A percentile compares a stretch with the other conserved stretches of the same genome.
phyloP scores from a whole-genome alignment of 768 basidiomycete species.

The Inosperma sp. region DNA sequence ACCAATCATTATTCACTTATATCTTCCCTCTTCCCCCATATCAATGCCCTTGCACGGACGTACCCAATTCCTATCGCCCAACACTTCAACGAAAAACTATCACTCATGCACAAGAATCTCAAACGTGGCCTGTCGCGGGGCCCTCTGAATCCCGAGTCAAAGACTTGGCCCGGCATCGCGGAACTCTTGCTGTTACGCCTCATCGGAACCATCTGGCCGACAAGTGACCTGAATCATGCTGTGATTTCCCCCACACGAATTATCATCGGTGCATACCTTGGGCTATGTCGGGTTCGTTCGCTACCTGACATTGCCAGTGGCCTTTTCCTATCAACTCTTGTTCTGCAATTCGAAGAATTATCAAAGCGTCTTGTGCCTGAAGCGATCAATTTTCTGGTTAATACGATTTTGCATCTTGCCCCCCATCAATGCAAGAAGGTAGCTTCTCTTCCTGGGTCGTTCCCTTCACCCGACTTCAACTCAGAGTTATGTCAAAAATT shows the following conservation, averaged over 20 bases:
- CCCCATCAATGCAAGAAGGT: constrained; percentile 51
- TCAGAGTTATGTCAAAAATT: constrained; percentile 40
- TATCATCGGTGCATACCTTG: constrained; percentile 88
- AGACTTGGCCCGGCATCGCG: constrained; percentile 83
- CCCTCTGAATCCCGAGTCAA: constrained; percentile 52
- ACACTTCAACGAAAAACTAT: constrained; percentile 76
- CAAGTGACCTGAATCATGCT: constrained; percentile 89
- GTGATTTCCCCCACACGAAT: constrained; percentile 84
- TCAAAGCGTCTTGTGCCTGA: constrained; percentile 91
- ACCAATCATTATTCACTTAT: constrained; percentile 56
- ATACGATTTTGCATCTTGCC: constrained; percentile 65
- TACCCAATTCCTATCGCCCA: constrained; percentile 80
- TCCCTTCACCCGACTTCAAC: constrained; percentile 68
- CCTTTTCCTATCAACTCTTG: constrained; percentile 81
- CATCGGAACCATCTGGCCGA: constrained; percentile 83
- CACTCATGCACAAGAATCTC: constrained; percentile 92
- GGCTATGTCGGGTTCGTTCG: constrained; percentile 73
- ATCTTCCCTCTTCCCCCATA: constrained; percentile 67
- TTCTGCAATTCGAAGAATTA: constrained; percentile 76
- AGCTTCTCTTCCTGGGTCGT: constrained; percentile 56
- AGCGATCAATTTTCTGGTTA: constrained; percentile 75
- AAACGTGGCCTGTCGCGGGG: constrained; percentile 74
- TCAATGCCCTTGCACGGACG: constrained; percentile 69
- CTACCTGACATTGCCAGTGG: constrained; percentile 77
- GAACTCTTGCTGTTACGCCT: constrained; percentile 81